phyloP scores from a whole-genome alignment of 495 filamentous ascomycete genomes.

The Letharia columbiana region DNA sequence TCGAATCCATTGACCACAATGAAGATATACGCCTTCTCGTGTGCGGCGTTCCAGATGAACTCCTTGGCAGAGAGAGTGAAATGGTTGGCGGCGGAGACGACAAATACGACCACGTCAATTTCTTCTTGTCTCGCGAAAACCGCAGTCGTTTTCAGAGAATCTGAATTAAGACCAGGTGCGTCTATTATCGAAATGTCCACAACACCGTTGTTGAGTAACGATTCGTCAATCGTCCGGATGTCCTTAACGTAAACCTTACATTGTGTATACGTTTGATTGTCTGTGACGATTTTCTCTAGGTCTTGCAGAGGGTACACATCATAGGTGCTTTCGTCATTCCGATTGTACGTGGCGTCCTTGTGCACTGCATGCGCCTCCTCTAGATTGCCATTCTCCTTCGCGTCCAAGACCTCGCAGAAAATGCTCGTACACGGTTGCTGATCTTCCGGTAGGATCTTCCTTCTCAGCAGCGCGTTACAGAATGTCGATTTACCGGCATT shows the following conservation, averaged over 20 bases:
- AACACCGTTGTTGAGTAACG: conserved; percentile 90
- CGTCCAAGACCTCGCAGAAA: conserved; percentile 94
- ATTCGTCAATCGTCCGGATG: conserved; percentile 82
- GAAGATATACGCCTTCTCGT: conserved; percentile 97
- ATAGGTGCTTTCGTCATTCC: conserved; percentile 88
- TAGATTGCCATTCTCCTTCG: conserved; percentile 75
- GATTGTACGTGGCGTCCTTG: conserved; percentile 67
- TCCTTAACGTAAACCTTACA: conserved; percentile 97
- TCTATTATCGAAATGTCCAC: conserved; percentile 98
- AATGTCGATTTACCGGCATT: conserved; percentile 99
- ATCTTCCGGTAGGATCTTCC: conserved; percentile 90
- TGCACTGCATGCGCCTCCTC: conserved; percentile 96
- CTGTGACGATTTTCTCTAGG: conserved; percentile 80
- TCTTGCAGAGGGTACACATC: conserved; percentile 69
- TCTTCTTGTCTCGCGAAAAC: conserved; percentile 96
- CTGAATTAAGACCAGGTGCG: conserved; percentile 88
- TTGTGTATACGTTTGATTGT: conserved; percentile 78
- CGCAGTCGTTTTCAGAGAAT: conserved; percentile 93
- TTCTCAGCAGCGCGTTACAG: conserved; percentile 87
- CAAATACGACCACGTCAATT: conserved; percentile 97
- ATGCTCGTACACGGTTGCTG: conserved; percentile 98
- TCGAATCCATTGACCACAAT: conserved; percentile 98
- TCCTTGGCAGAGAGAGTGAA: conserved; percentile 94
- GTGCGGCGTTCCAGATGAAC: conserved; percentile 89
- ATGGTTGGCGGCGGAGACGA: conserved; percentile 94